Evolutionary conservation across 345 rosid species (phyloP), one percentile per base, ranked within the genome.

Genomic region (Corchorus olitorius): DNA sequence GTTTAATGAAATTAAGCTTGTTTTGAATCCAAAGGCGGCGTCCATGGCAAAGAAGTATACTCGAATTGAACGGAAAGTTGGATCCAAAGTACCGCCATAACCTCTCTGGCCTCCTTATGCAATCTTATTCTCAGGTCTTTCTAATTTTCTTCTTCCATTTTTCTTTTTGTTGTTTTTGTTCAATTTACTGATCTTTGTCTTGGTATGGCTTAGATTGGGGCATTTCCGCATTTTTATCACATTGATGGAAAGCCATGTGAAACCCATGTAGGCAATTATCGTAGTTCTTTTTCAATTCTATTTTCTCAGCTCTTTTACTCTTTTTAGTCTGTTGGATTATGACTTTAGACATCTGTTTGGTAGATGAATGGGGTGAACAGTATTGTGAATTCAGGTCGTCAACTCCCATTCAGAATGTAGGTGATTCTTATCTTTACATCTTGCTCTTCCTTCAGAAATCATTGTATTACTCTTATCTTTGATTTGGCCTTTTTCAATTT

Each of bases 81-180:
- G 82, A 81, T 8, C 75, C 91, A 37, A 77, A 73, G 56, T 89
- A 89, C 66, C 91, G 93, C 62, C 92, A 88, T 68, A 70, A 82
- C 6, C 77, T 88, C 37, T 87, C 91, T 34, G 17, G 81, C 65
- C 72, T 91, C 34, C 83, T 91, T 45, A 58, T 92, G 83, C 88
- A 84, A 45, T 96, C 99, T 39, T 96, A 88, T 74, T 85, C 88
- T 2, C 82, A 90, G 98, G 99, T 89, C 33, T 46, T 33, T 27
- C 8, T 4, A 16, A 10, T 49, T 37, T 12, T n/a, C 4, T 35
- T 58, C 16, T n/a, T 8, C 16, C 14, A 1, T 20, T n/a, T 55
- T 34, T 34, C 20, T 10, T 45, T 35, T 45, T 52, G 12, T 72
- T 65, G 7, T n/a, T 76, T 16, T 65, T 50, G 4, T 72, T 34